A percentile compares a stretch with the other conserved stretches of the same genome.
These are phyloP conservation scores for Leptomonas seymouri DNA, from an alignment of 208 protist genomes.

Conservation along the genomic window DNA sequence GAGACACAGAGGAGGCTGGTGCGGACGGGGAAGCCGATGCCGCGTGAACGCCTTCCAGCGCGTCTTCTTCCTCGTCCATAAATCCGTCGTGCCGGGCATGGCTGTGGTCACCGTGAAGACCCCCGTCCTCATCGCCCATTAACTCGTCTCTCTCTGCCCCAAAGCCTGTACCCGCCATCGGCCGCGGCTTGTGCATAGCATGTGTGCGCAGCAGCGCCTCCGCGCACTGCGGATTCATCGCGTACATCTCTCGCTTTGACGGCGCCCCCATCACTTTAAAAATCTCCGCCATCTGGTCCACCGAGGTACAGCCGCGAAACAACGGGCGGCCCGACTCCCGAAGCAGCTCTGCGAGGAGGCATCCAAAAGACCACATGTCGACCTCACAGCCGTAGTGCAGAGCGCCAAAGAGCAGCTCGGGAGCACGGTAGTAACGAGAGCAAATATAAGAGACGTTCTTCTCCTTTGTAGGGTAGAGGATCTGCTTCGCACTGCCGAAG, in stretches of 20 bases:
- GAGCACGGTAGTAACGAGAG: constrained; percentile 95
- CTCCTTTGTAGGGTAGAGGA: constrained; percentile 48
- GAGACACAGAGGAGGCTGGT: background rate
- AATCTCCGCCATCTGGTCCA: constrained; percentile 98
- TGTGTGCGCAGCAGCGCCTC: constrained; percentile 57
- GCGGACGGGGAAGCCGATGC: background rate
- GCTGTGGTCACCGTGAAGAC: background rate
- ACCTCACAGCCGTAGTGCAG: constrained; percentile 87
- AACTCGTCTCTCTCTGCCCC: too few species aligned
- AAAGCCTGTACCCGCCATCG: background rate
- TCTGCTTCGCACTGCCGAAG: constrained; percentile 89
- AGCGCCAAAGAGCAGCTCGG: constrained; percentile 93
- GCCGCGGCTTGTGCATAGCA: constrained; percentile 26
- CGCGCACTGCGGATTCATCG: constrained; percentile 97
- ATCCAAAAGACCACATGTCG: constrained; percentile 95
- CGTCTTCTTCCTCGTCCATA: constrained; percentile 9
- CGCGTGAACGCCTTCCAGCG: background rate
- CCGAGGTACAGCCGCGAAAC: constrained; percentile 93
- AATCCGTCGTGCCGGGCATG: background rate
- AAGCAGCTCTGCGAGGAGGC: constrained; percentile 96
- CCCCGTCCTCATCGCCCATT: background rate
- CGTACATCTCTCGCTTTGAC: constrained; percentile 92
- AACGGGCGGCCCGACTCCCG: constrained; percentile 70
- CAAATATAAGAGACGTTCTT: constrained; percentile 93
- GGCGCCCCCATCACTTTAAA: constrained; percentile 95